Evolutionary conservation across 495 filamentous ascomycete genomes (phyloP).

Genomic region (Xylaria castorea): DNA sequence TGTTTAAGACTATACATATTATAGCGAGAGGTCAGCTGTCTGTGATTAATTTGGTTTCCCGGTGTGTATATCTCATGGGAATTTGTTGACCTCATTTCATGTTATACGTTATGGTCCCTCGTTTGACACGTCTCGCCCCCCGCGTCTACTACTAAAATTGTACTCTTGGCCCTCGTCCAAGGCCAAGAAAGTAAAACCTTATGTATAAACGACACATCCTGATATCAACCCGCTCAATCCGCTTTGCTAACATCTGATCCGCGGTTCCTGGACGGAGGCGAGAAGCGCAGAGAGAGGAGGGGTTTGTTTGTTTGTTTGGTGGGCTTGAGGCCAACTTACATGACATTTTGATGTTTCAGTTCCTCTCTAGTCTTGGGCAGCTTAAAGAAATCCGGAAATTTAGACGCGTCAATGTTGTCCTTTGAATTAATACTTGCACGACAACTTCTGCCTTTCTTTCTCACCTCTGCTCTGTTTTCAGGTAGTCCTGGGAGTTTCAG

Average conservation of each 20-base stretch:
- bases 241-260: neutral
- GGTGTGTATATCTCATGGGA: too few species aligned
- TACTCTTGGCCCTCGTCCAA: neutral
- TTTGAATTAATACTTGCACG: neutral
- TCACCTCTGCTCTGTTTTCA: neutral
- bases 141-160: neutral
- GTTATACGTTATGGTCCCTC: neutral
- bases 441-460: neutral
- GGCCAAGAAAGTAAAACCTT: neutral
- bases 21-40: neutral
- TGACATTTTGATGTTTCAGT: conserved; percentile 32
- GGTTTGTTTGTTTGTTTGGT: neutral
- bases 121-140: neutral
- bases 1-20: conserved; percentile 46
- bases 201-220: neutral
- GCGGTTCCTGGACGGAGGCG: neutral
- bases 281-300: neutral
- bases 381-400: neutral
- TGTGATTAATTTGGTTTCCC: neutral
- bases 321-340: conserved; percentile 31
- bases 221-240: neutral
- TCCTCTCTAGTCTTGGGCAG: neutral
- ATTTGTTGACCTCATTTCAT: neutral
- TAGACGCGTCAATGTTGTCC: neutral
- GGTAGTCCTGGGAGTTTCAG: conserved; percentile 1